A percentile compares a stretch with the other conserved stretches of the same genome.
phyloP scores from a whole-genome alignment of 163 green algal species.

The Trebouxiophyceae sp. region DNA sequence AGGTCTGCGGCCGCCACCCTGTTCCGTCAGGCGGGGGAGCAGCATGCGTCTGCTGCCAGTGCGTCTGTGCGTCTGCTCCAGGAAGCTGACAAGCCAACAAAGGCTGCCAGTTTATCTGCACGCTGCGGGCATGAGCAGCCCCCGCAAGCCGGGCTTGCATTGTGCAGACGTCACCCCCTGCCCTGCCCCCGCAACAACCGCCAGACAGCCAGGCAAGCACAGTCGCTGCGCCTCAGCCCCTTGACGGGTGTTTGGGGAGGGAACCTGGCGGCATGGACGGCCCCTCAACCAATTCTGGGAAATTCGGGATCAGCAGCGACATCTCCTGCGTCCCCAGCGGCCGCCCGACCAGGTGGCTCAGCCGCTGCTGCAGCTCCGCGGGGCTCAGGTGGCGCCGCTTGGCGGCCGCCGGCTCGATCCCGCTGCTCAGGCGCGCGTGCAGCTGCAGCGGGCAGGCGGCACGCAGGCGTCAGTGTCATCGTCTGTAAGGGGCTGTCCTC shows the following conservation, averaged over 20 bases:
- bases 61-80: neutral
- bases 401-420: neutral
- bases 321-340: neutral
- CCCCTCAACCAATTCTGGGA: neutral
- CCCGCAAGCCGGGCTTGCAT: neutral
- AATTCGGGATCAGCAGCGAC: neutral
- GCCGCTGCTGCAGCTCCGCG: neutral
- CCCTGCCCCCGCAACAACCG: too few species aligned
- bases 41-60: neutral
- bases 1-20: neutral
- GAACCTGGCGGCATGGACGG: neutral
- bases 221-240: too few species aligned
- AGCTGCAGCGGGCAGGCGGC: too few species aligned
- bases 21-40: neutral
- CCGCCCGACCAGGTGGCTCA: constrained; percentile 1
- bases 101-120: too few species aligned
- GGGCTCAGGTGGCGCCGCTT: neutral
- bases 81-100: neutral
- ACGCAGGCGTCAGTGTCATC: too few species aligned
- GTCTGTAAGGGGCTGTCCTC: too few species aligned
- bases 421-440: neutral
- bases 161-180: neutral
- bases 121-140: too few species aligned
- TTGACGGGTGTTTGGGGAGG: too few species aligned
- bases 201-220: too few species aligned